Conservation (phyloP, 2,329 filamentous ascomycete species). For the Amesomyces nigricolor region DNA sequence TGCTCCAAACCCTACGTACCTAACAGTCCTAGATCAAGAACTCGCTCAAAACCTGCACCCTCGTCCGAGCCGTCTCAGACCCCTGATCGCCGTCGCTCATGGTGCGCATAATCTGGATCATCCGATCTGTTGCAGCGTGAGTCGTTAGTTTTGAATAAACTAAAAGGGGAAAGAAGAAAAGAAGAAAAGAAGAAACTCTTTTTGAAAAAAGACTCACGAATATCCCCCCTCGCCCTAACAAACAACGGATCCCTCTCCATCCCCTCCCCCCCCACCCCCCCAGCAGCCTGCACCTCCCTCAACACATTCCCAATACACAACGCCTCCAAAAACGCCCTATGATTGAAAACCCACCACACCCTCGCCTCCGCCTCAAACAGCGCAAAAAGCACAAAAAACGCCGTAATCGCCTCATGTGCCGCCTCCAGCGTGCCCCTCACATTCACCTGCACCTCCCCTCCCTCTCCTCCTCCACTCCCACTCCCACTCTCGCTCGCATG, state of each 20-base stretch:
- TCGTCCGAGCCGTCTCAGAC: constrained; percentile 53
- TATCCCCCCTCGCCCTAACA: constrained; percentile 54
- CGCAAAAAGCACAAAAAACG: constrained; percentile 68
- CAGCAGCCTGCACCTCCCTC: constrained; percentile 42
- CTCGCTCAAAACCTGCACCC: constrained; percentile 53
- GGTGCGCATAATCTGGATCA: constrained; percentile 58
- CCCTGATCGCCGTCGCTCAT: constrained; percentile 52
- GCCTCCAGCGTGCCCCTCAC: constrained; percentile 66
- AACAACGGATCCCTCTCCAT: constrained; percentile 52
- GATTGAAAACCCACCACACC: constrained; percentile 83
- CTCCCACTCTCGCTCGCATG: constrained; percentile 59
- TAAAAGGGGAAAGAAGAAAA: not conserved
- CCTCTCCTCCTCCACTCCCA: too few species aligned
- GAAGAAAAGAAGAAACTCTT: not conserved
- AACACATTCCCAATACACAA: constrained; percentile 60
- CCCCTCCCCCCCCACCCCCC: constrained; percentile 37
- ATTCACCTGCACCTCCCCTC: constrained; percentile 55
- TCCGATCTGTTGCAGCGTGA: constrained; percentile 39
- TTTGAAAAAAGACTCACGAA: constrained; percentile 43
- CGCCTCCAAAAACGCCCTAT: constrained; percentile 72
- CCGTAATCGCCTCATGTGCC: constrained; percentile 65
- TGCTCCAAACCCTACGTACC: too few species aligned
- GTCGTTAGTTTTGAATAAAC: not conserved
- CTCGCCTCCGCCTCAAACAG: constrained; percentile 65
- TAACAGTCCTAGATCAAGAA: constrained; percentile 34